phyloP scores from a whole-genome alignment of 2,329 filamentous ascomycete species.

The Cladosporium halotolerans region DNA sequence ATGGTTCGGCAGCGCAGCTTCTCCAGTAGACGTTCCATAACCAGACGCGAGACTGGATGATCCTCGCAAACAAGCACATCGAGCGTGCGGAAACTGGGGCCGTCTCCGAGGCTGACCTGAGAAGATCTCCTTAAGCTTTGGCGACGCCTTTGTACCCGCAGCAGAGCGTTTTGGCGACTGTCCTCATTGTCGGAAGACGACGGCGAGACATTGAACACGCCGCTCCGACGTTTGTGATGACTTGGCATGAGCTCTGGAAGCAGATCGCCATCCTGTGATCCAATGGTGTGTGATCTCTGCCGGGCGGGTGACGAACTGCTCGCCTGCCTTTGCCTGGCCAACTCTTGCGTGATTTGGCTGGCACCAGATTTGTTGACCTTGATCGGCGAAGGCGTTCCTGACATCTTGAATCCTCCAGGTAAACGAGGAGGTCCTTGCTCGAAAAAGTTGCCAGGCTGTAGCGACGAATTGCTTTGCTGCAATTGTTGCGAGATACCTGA shows the following conservation, averaged over 20 bases:
- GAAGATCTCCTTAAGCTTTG: constrained; percentile 93
- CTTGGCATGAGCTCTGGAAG: constrained; percentile 57
- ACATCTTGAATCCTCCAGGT: constrained; percentile 45
- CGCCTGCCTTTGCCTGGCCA: constrained; percentile 26
- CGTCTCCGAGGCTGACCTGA: constrained; percentile 77
- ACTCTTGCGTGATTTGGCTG: constrained; percentile 42
- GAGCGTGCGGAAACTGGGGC: constrained; percentile 79
- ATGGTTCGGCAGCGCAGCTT: constrained; percentile 93
- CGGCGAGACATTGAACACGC: constrained; percentile 92
- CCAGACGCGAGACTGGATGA: constrained; percentile 89
- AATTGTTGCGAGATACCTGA: constrained; percentile 53
- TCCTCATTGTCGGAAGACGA: constrained; percentile 98
- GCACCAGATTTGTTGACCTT: constrained; percentile 42
- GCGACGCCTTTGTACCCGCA: constrained; percentile 88
- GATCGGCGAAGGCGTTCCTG: constrained; percentile 50
- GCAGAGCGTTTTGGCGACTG: constrained; percentile 78
- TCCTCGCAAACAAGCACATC: constrained; percentile 97
- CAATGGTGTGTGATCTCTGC: constrained; percentile 85
- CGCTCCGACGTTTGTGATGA: constrained; percentile 86
- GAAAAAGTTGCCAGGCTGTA: constrained; percentile 65
- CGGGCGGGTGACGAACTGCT: constrained; percentile 44
- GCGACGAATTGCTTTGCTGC: constrained; percentile 57
- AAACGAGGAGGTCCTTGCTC: constrained; percentile 56
- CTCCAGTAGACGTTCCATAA: constrained; percentile 97
- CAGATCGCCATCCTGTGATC: constrained; percentile 84